These are phyloP conservation scores for Triticum turgidum DNA, from an alignment of 176 grass and related monocot genomes.

Conservation along the genomic window DNA sequence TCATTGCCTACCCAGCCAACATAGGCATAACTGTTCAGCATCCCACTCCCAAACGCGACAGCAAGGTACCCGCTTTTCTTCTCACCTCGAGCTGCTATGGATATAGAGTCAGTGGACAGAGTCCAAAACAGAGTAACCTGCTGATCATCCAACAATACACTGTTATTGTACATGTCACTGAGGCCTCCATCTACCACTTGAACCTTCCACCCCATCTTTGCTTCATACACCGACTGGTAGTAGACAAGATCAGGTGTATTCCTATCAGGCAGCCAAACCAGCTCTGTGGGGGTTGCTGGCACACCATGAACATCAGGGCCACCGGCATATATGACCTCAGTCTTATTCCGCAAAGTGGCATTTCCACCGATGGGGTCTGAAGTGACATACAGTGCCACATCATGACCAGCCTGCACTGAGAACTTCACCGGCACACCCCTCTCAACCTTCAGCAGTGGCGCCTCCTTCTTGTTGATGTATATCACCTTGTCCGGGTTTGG, in stretches of 20 bases:
- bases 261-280: conserved; percentile 84
- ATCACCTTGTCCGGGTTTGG: conserved; percentile 86
- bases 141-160: conserved; percentile 68
- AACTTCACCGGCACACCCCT: conserved; percentile 92
- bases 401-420: conserved; percentile 89
- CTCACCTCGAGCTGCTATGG: conserved; percentile 64
- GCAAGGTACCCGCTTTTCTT: conserved; percentile 84
- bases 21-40: conserved; percentile 72
- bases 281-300: conserved; percentile 66
- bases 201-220: conserved; percentile 97
- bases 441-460: conserved; percentile 82
- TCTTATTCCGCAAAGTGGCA: conserved; percentile 70
- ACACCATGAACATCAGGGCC: conserved; percentile 78
- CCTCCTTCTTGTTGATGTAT: conserved; percentile 97
- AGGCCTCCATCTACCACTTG: conserved; percentile 88
- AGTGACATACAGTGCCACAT: conserved; percentile 82
- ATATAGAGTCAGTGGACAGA: conserved; percentile 64
- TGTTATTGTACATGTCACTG: conserved; percentile 87
- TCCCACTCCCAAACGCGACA: conserved; percentile 64
- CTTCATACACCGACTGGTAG: conserved; percentile 79
- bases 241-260: conserved; percentile 94
- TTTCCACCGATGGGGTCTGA: conserved; percentile 89
- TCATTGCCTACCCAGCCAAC: conserved; percentile 72
- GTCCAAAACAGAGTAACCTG: conserved; percentile 77
- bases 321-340: conserved; percentile 97